Conservation (phyloP, 139 green algal species). For the Zygnema cylindricum region DNA sequence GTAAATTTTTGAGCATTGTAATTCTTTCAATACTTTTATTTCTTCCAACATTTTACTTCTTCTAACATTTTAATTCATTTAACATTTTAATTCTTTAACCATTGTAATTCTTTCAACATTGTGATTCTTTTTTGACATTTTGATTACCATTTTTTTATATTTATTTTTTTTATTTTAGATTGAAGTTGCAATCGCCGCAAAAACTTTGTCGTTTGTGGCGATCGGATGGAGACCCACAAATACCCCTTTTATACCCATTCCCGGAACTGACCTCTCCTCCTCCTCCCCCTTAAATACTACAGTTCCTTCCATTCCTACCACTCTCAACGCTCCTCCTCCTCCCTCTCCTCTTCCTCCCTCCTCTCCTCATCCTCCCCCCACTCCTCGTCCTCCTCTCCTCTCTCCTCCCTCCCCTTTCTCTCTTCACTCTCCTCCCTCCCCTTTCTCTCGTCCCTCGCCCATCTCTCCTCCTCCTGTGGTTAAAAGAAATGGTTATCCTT, state of each 20-base stretch:
- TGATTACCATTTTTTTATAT: slow-evolving; percentile 4
- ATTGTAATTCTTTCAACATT: too few species aligned
- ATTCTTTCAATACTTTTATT: too few species aligned
- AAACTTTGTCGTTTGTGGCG: slow-evolving; percentile 37
- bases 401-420: too few species aligned
- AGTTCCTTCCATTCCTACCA: neutral
- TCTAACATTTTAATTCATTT: too few species aligned
- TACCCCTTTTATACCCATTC: slow-evolving; percentile 18
- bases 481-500: too few species aligned
- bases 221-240: slow-evolving; percentile 29
- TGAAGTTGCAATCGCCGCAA: slow-evolving; percentile 44
- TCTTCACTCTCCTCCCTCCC: too few species aligned
- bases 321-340: neutral
- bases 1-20: too few species aligned
- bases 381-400: neutral
- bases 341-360: neutral
- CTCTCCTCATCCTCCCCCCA: neutral
- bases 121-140: too few species aligned
- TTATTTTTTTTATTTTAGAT: slow-evolving; percentile 13
- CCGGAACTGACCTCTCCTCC: slow-evolving; percentile 5
- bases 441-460: neutral
- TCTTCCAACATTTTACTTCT: too few species aligned
- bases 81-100: too few species aligned
- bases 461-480: neutral
- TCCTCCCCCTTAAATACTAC: neutral